A percentile compares a stretch with the other conserved stretches of the same genome.
These are phyloP conservation scores for Trifolium dubium DNA, from an alignment of 306 rosid genomes.

Conservation along the genomic window DNA sequence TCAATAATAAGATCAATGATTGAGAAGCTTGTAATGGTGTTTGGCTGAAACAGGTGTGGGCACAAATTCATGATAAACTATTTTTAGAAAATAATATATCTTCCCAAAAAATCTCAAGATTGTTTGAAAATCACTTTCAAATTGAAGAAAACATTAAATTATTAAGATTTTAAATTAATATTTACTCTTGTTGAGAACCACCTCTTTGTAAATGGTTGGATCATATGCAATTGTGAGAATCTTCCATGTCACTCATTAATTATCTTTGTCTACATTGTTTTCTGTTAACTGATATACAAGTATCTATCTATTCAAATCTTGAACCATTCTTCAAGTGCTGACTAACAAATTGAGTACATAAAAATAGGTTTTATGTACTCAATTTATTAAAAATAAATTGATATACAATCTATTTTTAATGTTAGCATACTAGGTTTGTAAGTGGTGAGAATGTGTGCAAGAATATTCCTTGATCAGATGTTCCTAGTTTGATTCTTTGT, in stretches of 20 bases:
- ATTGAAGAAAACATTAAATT: slow-evolving; percentile 6
- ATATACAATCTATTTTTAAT: background rate
- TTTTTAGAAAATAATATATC: slow-evolving; percentile 28
- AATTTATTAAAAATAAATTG: too few species aligned
- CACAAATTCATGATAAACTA: slow-evolving; percentile 39
- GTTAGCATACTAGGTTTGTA: background rate
- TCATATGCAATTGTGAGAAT: slow-evolving; percentile 18
- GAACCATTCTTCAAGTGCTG: slow-evolving; percentile 4
- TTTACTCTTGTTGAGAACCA: slow-evolving; percentile 26
- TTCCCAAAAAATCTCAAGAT: slow-evolving; percentile 3
- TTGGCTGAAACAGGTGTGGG: slow-evolving; percentile 37
- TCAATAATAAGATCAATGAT: slow-evolving; percentile 44
- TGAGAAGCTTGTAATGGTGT: slow-evolving; percentile 31
- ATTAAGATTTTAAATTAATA: slow-evolving; percentile 11
- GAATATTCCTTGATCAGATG: background rate
- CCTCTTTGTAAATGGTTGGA: slow-evolving; percentile 20
- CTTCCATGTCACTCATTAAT: background rate
- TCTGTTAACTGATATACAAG: slow-evolving; percentile 7
- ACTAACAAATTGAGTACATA: slow-evolving; percentile 16
- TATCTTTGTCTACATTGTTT: background rate
- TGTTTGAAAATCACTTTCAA: slow-evolving; percentile 10
- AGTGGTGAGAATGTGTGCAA: background rate
- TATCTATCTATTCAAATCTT: slow-evolving; percentile 20
- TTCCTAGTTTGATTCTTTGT: background rate
- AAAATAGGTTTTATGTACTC: too few species aligned